Base-by-base conservation (phyloP, 352 stramenopile species). In the Thraustochytrium sp. region DNA sequence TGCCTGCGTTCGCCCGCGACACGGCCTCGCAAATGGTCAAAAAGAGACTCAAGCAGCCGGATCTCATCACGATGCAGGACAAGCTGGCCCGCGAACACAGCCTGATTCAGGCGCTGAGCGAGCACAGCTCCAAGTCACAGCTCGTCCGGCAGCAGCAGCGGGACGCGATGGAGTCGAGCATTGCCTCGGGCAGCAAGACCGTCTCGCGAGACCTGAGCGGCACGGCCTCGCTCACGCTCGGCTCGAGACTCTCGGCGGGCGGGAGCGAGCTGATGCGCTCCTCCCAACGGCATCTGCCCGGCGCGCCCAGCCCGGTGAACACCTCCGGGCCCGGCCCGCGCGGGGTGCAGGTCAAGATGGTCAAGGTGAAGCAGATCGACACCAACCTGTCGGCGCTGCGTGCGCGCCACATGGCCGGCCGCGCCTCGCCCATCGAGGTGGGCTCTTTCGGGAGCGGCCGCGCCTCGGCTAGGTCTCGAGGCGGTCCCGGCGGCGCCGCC, bases 1-100 rank as follows among this genome's bases (percentile, higher is more conserved):
- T 80, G 23, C 68, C 68, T 3, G 34, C 44, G 5, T 80, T 80
- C 42, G 68, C 68, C 18, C 48, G 53, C 29, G 68, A 46, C 31
- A 80, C 68, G 11, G 68, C 68, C 18, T 80, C 68, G 1, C 37
- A 80, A 21, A 42, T 80, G 16, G 46, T 80, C n/a, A 80, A 80
- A 26, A n/a, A 29, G 31, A 61, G 68, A 21, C 68, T 80, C 38
- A 61, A 64, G 29, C 44, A 80, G 5, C 68, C 68, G 0, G 68
- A 80, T 80, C n/a, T 80, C 21, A 46, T 80, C 23, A 63, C 26
- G 0, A 72, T 63, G 31, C 44, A 72, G n/a, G 68, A 80, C 34
- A 16, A 64, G 48, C 5, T 61, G 5, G 40, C 68, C 3, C 42
- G 31, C n/a, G 44, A 63, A 31, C 31, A 44, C 38, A 63, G 36